Conservation (phyloP, 805 yeast genomes). For the Starmerella ratchasimensis region DNA sequence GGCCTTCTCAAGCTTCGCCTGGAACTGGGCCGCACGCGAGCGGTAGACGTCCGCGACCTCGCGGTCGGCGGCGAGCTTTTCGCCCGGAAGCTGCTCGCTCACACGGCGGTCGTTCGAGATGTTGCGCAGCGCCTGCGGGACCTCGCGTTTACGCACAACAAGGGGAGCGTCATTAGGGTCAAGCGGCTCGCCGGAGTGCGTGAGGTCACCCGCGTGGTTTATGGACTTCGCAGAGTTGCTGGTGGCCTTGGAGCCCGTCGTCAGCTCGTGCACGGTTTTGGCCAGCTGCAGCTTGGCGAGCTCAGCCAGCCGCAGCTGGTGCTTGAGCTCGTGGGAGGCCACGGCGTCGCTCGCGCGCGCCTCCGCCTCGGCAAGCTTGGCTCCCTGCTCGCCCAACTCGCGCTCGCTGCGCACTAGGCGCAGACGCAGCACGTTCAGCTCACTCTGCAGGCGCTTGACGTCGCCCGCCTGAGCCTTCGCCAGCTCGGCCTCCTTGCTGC, state of each 20-base stretch:
- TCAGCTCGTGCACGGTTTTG: constrained; percentile 7
- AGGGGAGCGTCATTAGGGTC: constrained; percentile 9
- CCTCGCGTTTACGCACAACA: constrained; percentile 9
- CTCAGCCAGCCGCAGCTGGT: constrained; percentile 15
- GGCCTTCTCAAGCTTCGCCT: constrained; percentile 58
- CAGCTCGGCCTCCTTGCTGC: constrained; percentile 14
- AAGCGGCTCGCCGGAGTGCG: constrained; percentile 2
- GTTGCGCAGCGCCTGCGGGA: constrained; percentile 9
- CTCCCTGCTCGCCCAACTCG: constrained; percentile 20
- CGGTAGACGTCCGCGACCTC: constrained; percentile 49
- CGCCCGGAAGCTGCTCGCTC: constrained; percentile 35
- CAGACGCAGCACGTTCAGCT: constrained; percentile 24
- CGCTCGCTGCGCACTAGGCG: constrained; percentile 25
- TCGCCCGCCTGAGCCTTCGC: constrained; percentile 14
- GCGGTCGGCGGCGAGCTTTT: constrained; percentile 43
- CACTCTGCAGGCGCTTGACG: constrained; percentile 19
- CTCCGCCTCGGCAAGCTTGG: constrained; percentile 13
- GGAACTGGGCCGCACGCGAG: constrained; percentile 59
- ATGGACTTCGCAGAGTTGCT: neutral
- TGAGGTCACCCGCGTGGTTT: no score
- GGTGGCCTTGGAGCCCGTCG: neutral
- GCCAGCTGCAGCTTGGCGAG: constrained; percentile 19
- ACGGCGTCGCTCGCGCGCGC: constrained; percentile 1
- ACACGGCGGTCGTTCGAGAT: constrained; percentile 20
- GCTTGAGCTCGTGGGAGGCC: constrained; percentile 1